phyloP scores from a whole-genome alignment of 768 basidiomycete genomes.

The Tricholoma sp. region DNA sequence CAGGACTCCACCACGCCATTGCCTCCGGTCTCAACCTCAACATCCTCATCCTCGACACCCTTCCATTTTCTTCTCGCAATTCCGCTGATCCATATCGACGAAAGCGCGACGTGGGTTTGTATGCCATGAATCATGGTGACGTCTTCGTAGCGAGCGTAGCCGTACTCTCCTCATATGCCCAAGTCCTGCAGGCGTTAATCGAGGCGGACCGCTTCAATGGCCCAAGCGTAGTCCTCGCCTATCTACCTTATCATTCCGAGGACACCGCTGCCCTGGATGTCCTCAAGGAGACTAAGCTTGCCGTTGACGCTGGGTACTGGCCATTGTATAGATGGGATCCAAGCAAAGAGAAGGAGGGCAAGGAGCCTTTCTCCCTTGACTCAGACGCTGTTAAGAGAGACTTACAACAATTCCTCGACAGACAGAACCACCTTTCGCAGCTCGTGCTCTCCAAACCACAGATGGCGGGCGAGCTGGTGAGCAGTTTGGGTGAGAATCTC shows the following conservation, averaged over 20 bases:
- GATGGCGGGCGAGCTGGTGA: constrained; percentile 77
- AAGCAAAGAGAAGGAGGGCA: constrained; percentile 62
- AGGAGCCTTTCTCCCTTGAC: constrained; percentile 89
- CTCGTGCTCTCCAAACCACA: constrained; percentile 78
- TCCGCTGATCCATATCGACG: constrained; percentile 64
- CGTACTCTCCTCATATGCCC: constrained; percentile 92
- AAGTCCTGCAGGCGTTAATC: constrained; percentile 84
- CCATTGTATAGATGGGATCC: constrained; percentile 98
- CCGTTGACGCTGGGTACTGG: constrained; percentile 96
- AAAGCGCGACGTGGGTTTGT: constrained; percentile 95
- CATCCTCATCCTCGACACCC: constrained; percentile 90
- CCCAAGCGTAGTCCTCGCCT: constrained; percentile 89
- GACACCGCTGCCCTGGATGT: constrained; percentile 76
- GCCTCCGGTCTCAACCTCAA: constrained; percentile 91
- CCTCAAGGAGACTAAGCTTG: constrained; percentile 96
- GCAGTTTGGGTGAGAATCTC: constrained; percentile 78
- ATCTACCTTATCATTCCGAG: constrained; percentile 85
- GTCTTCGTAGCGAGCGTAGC: constrained; percentile 95
- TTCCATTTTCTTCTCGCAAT: constrained; percentile 81
- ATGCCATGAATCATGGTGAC: constrained; percentile 98
- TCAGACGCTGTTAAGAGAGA: constrained; percentile 93
- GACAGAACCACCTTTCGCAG: constrained; percentile 95
- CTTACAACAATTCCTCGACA: constrained; percentile 87
- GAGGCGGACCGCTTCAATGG: constrained; percentile 91
- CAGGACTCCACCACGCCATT: constrained; percentile 92